Evolutionary conservation across 768 basidiomycete species (phyloP), one percentile per base, ranked within the genome.

Genomic region (Boletus sp.): DNA sequence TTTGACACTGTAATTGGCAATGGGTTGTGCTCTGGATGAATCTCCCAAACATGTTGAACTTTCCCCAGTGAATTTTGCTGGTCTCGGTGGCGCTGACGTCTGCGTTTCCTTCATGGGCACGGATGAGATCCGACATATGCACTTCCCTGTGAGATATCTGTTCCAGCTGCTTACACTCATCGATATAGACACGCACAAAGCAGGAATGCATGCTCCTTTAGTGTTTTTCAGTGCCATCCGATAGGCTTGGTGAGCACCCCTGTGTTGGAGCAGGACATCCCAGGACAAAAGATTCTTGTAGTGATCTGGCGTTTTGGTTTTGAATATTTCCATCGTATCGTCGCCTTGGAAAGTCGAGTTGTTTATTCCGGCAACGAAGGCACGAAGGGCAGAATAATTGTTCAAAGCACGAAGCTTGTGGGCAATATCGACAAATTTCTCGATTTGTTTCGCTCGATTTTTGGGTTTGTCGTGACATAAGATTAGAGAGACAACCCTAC

Each of bases 341-440:
- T 88, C 85, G 7, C 88, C 89, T 45, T 85, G 79, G 58, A 88
- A 85, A 0, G 88, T 87, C 5, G 93, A 84, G 57, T 83, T 85
- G 63, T 90, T 89, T 72, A 98, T 90, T 5, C 94, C 96, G 29
- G 93, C 90, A n/a, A 98, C 85, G 61, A 98, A 85, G 10, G 94
- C 93, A 42, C 93, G 92, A 50, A 97, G 73, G 1, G 89, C 90
- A 33, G 93, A 93, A 69, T 97, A 98, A 68, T 99, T 98, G 71
- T 96, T 93, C 43, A 90, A 68, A 13, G 79, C 77, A 32, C 96
- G 86, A 39, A 99, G 78, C 51, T 83, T 83, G 54, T 83, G 80
- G 1, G 90, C 92, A 58, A 98, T 83, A 46, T 88, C 84, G 25
- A 93, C 84, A 54, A 98, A 86, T 65, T 91, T 91, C 67, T 97